Evolutionary conservation across 2,329 filamentous ascomycete genomes (phyloP), one percentile per base, ranked within the genome.

Genomic region (Arthrocladium fulminans): DNA sequence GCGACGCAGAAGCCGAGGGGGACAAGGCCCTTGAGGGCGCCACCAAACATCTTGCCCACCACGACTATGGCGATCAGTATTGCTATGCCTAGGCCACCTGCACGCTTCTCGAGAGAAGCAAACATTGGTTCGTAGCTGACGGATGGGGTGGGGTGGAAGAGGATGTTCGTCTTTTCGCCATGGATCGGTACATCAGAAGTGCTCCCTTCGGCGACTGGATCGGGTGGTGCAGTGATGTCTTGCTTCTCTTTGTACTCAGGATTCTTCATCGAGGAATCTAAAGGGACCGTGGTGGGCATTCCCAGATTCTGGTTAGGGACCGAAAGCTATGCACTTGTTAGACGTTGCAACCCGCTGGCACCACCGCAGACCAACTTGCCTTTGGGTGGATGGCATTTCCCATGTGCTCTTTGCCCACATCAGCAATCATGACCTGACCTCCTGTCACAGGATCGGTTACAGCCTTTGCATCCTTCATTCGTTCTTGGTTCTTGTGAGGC

Each of bases 151-250:
- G 92, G 90, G 65, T 96, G 90, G 67, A 97, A 97, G 24, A 96
- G 76, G 15, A 97, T 83, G 54, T 95, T 96, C 2, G 92, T 97
- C 75, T 92, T 96, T 63, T 97, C 90, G 60, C 89, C 90, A 61
- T 89, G 86, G 50, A 97, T 94, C 2, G 92, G 92, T 1, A 97
- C 88, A 66, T 97, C 92, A 22, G 87, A 89, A 0, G 90, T 97
- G 27, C 83, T 80, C 10, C 88, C 87, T 49, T 83, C 76, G 13
- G 83, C 81, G 17, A 95, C 73, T 0, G 90, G 90, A 56, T 94
- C 89, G 1, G 90, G 90, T 2, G 90, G 90, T 0, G 90, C 86
- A 0, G 88, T 94, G 49, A 94, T 74, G 66, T 97, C 90, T 67
- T 96, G 90, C 8, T 81, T 86, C 49, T 84, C 63, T 54, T 84